Conservation (phyloP, 768 basidiomycete species). For the Lactifluus echinatus region DNA sequence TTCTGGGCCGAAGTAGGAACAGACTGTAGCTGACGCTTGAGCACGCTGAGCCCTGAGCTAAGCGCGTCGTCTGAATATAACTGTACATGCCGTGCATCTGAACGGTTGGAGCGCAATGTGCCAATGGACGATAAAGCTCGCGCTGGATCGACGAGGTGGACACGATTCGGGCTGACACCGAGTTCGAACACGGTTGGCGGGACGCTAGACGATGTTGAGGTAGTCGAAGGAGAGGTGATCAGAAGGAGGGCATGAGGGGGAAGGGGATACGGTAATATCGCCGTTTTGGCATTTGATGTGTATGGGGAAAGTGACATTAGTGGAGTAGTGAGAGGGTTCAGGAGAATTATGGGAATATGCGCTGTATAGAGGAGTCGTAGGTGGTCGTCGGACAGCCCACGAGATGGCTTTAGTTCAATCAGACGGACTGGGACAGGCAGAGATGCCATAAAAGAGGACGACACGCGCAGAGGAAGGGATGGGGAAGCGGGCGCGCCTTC, state of each 20-base stretch:
- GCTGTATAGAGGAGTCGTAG: slow-evolving; percentile 29
- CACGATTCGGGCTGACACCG: slow-evolving; percentile 12
- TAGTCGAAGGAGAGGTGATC: slow-evolving; percentile 22
- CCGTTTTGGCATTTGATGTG: not conserved
- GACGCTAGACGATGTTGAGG: slow-evolving; percentile 17
- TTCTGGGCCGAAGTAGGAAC: slow-evolving; percentile 2
- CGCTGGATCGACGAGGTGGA: slow-evolving; percentile 48
- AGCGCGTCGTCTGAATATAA: slow-evolving; percentile 55
- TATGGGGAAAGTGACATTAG: slow-evolving; percentile 30
- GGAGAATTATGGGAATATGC: slow-evolving; percentile 57
- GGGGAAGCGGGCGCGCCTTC: not conserved
- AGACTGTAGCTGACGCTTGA: slow-evolving; percentile 3
- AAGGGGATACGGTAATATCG: slow-evolving; percentile 21
- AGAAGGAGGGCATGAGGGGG: slow-evolving; percentile 27
- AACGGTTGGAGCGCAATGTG: slow-evolving; percentile 37
- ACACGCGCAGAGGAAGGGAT: not conserved
- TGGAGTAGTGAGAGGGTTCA: slow-evolving; percentile 49
- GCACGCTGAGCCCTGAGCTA: slow-evolving; percentile 35
- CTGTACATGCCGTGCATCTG: slow-evolving; percentile 45
- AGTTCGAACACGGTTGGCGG: slow-evolving; percentile 25
- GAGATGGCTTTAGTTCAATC: slow-evolving; percentile 21
- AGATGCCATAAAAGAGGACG: slow-evolving; percentile 16
- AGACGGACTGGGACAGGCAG: slow-evolving; percentile 21
- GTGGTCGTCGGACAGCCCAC: slow-evolving; percentile 3
- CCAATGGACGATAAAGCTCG: slow-evolving; percentile 49